These are phyloP conservation scores for Colletotrichum godetiae DNA, from an alignment of 2,329 filamentous ascomycete species.

Conservation along the genomic window DNA sequence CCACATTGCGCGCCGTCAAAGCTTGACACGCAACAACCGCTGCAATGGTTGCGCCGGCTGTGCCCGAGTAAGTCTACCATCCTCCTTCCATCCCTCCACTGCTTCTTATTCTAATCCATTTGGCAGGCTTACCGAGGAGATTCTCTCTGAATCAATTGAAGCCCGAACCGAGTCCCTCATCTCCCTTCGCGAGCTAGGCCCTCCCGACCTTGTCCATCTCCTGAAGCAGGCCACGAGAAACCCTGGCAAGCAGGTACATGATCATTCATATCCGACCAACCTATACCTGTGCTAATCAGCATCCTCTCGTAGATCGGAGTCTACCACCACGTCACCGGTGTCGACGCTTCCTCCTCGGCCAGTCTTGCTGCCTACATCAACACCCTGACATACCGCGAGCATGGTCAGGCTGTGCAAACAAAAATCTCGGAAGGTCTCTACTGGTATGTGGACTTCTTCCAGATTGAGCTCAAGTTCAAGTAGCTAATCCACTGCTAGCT, in stretches of 20 bases:
- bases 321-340: conserved; percentile 97
- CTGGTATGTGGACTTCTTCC: conserved; percentile 66
- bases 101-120: conserved; percentile 36
- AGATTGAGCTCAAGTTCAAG: conserved; percentile 45
- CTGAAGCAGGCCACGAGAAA: conserved; percentile 78
- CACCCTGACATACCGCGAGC: conserved; percentile 90
- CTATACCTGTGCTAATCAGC: conserved; percentile 33
- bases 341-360: conserved; percentile 96
- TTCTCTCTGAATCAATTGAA: conserved; percentile 91
- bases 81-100: conserved; percentile 3
- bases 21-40: conserved; percentile 34
- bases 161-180: conserved; percentile 90
- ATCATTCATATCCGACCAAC: background rate
- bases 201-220: conserved; percentile 94
- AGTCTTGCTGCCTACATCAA: conserved; percentile 99
- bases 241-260: conserved; percentile 64
- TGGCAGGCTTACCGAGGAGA: conserved; percentile 89
- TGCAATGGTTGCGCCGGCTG: conserved; percentile 79
- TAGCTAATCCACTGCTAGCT: conserved; percentile 56
- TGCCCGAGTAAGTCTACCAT: conserved; percentile 73
- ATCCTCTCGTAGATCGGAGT: conserved; percentile 75
- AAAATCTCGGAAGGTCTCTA: conserved; percentile 96
- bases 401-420: conserved; percentile 75
- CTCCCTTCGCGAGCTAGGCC: conserved; percentile 89
- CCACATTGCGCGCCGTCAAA: conserved; percentile 1